Evolutionary conservation across 208 protist genomes (phyloP), one percentile per base, ranked within the genome.

Genomic region (Phytomonas francai): DNA sequence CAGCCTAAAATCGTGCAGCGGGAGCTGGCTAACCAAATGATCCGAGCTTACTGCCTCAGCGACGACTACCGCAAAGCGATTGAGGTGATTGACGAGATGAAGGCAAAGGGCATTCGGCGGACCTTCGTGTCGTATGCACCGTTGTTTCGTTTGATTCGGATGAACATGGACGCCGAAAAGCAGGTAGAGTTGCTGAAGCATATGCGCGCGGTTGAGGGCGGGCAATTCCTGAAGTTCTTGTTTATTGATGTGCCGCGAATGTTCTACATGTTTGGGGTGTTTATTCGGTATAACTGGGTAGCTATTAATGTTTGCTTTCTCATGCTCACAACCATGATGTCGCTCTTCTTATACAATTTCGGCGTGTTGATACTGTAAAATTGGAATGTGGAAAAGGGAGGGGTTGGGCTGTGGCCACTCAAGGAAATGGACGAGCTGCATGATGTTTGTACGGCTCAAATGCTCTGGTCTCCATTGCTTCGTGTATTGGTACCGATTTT

Each of bases 91-190:
- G 68, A 79, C 22, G 88, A 94, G 71, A 94, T 96, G 91, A 76
- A 71, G 67, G 68, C 71, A 0, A 90, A 82, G 61, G 69, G 68
- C 45, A 90, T 96, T 58, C 88, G 91, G 0, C 84, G 91, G 33
- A 93, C 88, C n/a, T 96, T 94, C 69, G 87, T 93, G 68, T 89
- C 91, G 12, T 96, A 96, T 65, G 91, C 91, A 14, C 91, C 91
- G 4, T 57, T 96, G n/a, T 96, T 96, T 65, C 85, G 91, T 30
- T 77, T 88, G 68, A 84, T 92, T 65, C 86, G 91, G 30, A 33
- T 59, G 49, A 72, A 77, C 19, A 72, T 81, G 65, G 88, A 94
- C 60, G 87, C 75, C 28, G 81, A 83, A 65, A 63, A 70, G 67
- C 88, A 96, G 65, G 39, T 92, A 42, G 29, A 76, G 54, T 79